Evolutionary conservation across 208 protist species (phyloP), one percentile per base, ranked within the genome.

Genomic region (Acanthamoeba culbertsoni): DNA sequence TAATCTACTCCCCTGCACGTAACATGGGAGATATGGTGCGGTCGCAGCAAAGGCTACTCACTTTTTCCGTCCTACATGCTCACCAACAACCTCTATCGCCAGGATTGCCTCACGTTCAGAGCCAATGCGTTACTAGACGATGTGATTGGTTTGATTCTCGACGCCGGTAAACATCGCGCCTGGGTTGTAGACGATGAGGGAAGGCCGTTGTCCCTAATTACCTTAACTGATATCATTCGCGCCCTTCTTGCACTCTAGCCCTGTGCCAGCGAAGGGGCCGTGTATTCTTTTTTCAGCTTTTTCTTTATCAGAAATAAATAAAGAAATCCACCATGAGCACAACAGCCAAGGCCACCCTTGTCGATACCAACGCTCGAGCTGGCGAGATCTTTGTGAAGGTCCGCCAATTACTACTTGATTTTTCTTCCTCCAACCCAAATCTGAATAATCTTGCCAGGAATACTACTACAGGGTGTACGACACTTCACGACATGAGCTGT

Each of bases 391-490:
- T 89, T 20, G 55, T 89, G 4, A 37, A 46, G 79, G 79, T 89
- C 2, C 40, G 42, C 46, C 77, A 63, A 35, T 42, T 14, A 51
- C 10, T 33, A 0, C 4, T 59, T 53, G 20, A 46, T 48, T 10
- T 55, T 18, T 16, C 12, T 86, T 37, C 10, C 23, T 33, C 48
- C 26, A 20, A 55, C 20, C 4, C 28, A 8, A 28, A 62, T 88
- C 26, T 40, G 18, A 12, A 35, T 88, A 3, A 7, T 18, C 37
- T 26, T 55, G 0, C 16, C 79, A 89, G 79, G 79, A 89, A 14
- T 89, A 89, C 37, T 89, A 43, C 18, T 89, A 89, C 31, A 37
- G 23, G 33, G 79, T 89, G 4, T 89, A 89, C 51, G 79, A 89
- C 33, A 65, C n/a, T 20, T 68, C 79, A 7, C 46, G 79, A 18